Conservation (phyloP, 192 early-diverging fungal species). For the Coemansia sp. region DNA sequence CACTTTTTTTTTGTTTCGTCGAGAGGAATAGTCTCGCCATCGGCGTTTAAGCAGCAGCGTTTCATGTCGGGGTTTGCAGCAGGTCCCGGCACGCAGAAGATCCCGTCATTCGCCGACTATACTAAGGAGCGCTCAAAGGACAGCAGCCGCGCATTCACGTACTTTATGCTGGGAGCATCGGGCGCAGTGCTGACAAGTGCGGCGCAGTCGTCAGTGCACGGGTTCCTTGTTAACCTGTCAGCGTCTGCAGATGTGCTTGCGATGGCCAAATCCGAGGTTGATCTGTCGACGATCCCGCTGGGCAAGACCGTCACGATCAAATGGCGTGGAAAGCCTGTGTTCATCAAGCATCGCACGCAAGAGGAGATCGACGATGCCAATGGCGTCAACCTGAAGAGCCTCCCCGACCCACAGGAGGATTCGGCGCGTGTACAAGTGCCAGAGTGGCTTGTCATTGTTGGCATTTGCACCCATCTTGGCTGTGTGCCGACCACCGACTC, state of each 20-base stretch:
- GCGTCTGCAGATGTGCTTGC: slow-evolving; percentile 99
- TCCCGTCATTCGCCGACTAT: slow-evolving; percentile 81
- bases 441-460: slow-evolving; percentile 97
- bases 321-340: slow-evolving; percentile 99
- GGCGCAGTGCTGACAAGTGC: slow-evolving; percentile 79
- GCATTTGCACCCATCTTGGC: slow-evolving; percentile 86
- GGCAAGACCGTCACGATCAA: slow-evolving; percentile 97
- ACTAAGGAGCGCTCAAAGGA: slow-evolving; percentile 67
- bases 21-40: slow-evolving; percentile 25
- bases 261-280: slow-evolving; percentile 96
- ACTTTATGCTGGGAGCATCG: slow-evolving; percentile 93
- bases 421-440: slow-evolving; percentile 86
- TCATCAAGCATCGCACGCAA: slow-evolving; percentile 93
- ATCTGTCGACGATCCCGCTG: slow-evolving; percentile 87
- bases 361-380: slow-evolving; percentile 95
- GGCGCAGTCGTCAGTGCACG: slow-evolving; percentile 87
- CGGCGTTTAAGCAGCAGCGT: slow-evolving; percentile 53
- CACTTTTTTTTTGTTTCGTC: neutral
- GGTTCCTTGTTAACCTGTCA: slow-evolving; percentile 79
- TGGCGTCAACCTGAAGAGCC: slow-evolving; percentile 71
- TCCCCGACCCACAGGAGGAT: slow-evolving; percentile 93
- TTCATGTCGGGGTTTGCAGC: slow-evolving; percentile 59
- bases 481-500: slow-evolving; percentile 98
- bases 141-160: slow-evolving; percentile 79
- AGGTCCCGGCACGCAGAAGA: slow-evolving; percentile 61